Base-by-base conservation (phyloP, 208 protist genomes). In the Angomonas desouzai region DNA sequence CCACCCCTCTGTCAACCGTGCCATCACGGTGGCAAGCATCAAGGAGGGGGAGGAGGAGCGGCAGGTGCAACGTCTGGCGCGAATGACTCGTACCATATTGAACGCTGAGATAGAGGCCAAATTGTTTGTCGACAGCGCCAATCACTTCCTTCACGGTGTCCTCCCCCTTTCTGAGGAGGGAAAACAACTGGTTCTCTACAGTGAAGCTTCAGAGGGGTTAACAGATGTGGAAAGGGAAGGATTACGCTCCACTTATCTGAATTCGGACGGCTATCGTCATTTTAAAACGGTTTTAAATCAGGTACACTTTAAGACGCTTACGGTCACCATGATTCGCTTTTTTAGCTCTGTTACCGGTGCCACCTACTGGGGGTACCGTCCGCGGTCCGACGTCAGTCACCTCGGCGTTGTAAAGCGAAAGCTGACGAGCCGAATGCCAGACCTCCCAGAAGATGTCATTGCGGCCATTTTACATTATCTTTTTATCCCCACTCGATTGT, bases 381-480 rank as follows among this genome's bases (percentile, higher is more conserved):
- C 20, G 3, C 45, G 18, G 6, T 51, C 45, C 45, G 20, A 51
- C n/a, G 18, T 4, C 6, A 23, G 18, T 23, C 45, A 51, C 6
- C 45, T 51, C 3, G 18, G n/a, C 4, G 18, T 9, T 6, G 18
- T 51, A 23, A 3, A 16, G n/a, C 45, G 45, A 9, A 13, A 23
- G 20, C 6, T 51, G 34, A 23, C 27, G 56, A 22, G 34, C 33
- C 32, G 33, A n/a, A 25, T 43, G 34, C 33, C 38, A 18, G 6
- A 27, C n/a, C 1, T 61, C 11, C 11, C 30, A 1, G 6, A 25
- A 20, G 20, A 9, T 16, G 34, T 32, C 13, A 27, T 61, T 4
- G 56, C 38, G 18, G 6, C 20, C 4, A 7, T 61, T 43, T n/a
- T 61, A 2, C 33, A 61, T 29, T 61, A 61, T 29, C 16, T 61